Evolutionary conservation across 2,329 filamentous ascomycete species (phyloP).

Genomic region (Fusarium burgessii): DNA sequence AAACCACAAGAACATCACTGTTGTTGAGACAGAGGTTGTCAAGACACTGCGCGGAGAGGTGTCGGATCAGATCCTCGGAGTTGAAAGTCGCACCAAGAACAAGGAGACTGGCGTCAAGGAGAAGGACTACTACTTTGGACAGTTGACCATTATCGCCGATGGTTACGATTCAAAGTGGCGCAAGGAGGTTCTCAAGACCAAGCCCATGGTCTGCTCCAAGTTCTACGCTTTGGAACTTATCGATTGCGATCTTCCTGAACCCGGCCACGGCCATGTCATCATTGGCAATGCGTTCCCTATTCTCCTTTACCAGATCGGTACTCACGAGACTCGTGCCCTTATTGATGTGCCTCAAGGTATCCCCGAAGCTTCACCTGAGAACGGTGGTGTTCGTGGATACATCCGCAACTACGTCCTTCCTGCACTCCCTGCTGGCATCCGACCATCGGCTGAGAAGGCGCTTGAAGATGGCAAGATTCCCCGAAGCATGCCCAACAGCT

Average conservation of each 20-base stretch:
- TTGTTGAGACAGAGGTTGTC: conserved; percentile 89
- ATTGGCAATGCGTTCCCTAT: conserved; percentile 82
- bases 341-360: conserved; percentile 87
- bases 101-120: conserved; percentile 66
- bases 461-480: conserved; percentile 83
- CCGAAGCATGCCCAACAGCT: conserved; percentile 93
- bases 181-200: conserved; percentile 77
- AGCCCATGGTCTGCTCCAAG: conserved; percentile 92
- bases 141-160: conserved; percentile 89
- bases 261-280: conserved; percentile 86
- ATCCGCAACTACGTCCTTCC: conserved; percentile 84
- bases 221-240: conserved; percentile 96
- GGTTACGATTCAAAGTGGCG: conserved; percentile 94
- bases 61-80: conserved; percentile 81
- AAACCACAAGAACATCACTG: conserved; percentile 83
- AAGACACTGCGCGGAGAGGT: conserved; percentile 78
- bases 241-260: conserved; percentile 82
- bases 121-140: conserved; percentile 85
- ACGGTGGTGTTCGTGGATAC: conserved; percentile 88
- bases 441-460: conserved; percentile 79
- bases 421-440: conserved; percentile 76
- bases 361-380: conserved; percentile 76
- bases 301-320: conserved; percentile 96
- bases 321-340: conserved; percentile 90
- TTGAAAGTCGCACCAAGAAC: conserved; percentile 77